A percentile compares a stretch with the other conserved stretches of the same genome.
Evolutionary conservation across 2,329 filamentous ascomycete species (phyloP).

Genomic region (Leptodontidium sp.): DNA sequence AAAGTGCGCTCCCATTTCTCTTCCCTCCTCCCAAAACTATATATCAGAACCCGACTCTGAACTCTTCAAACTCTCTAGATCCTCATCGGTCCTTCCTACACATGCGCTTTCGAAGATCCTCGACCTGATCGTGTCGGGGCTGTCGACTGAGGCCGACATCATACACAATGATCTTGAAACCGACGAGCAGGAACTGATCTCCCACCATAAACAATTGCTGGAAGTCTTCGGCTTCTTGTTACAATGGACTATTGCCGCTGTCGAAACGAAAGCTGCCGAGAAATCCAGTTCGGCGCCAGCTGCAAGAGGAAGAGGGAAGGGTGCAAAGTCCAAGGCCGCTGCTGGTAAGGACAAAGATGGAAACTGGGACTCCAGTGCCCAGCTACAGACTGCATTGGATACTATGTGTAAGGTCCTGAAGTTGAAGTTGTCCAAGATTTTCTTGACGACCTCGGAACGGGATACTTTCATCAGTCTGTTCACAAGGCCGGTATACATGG

Average conservation of each 20-base stretch:
- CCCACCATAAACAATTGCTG: conserved; percentile 88
- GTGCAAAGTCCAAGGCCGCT: conserved; percentile 78
- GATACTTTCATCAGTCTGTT: conserved; percentile 94
- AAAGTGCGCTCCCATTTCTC: conserved; percentile 81
- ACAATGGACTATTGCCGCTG: conserved; percentile 94
- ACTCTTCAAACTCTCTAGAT: conserved; percentile 74
- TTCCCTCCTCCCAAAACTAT: conserved; percentile 46
- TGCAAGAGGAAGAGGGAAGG: conserved; percentile 76
- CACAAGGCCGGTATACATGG: conserved; percentile 90
- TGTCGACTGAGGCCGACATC: conserved; percentile 85
- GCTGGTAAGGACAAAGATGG: conserved; percentile 66
- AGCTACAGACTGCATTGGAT: conserved; percentile 88
- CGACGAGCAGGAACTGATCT: conserved; percentile 87
- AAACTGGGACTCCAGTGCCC: conserved; percentile 86
- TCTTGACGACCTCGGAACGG: conserved; percentile 93
- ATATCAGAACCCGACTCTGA: conserved; percentile 64
- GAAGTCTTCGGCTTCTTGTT: conserved; percentile 95
- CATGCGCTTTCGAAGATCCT: conserved; percentile 91
- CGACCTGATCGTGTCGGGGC: conserved; percentile 85
- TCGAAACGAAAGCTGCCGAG: conserved; percentile 92
- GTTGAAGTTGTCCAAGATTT: conserved; percentile 90
- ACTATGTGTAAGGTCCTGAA: conserved; percentile 96
- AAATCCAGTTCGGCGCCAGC: conserved; percentile 78
- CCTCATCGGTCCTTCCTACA: conserved; percentile 78
- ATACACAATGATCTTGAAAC: conserved; percentile 86